A percentile compares a stretch with the other conserved stretches of the same genome.
Evolutionary conservation across 2,329 filamentous ascomycete species (phyloP).

Genomic region (Claviceps monticola): DNA sequence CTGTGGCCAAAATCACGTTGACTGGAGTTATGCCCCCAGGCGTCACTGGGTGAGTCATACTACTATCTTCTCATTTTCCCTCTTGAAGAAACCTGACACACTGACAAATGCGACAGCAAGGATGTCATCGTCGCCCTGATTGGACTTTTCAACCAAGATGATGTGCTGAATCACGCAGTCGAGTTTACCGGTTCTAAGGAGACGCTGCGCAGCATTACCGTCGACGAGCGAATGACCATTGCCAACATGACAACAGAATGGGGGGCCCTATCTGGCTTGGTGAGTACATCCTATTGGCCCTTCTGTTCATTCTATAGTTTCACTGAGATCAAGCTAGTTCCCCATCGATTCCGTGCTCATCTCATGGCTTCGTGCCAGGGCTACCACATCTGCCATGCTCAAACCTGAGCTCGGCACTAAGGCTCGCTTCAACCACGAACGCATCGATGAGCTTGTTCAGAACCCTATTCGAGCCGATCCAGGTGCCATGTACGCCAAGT

Average conservation of each 20-base stretch:
- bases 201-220: slow-evolving; percentile 56
- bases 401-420: slow-evolving; percentile 26
- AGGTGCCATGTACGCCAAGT: slow-evolving; percentile 70
- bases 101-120: slow-evolving; percentile 33
- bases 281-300: neutral
- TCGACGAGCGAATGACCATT: slow-evolving; percentile 64
- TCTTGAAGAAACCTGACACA: neutral
- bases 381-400: slow-evolving; percentile 53
- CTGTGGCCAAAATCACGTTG: slow-evolving; percentile 66
- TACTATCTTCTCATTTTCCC: neutral
- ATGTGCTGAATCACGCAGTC: slow-evolving; percentile 82
- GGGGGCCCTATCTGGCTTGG: slow-evolving; percentile 44
- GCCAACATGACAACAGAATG: slow-evolving; percentile 75
- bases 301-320: neutral
- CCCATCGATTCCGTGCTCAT: slow-evolving; percentile 63
- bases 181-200: slow-evolving; percentile 75
- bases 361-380: slow-evolving; percentile 64
- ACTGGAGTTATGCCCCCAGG: slow-evolving; percentile 62
- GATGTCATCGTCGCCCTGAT: slow-evolving; percentile 87
- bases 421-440: slow-evolving; percentile 55
- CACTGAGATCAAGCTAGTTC: slow-evolving; percentile 31
- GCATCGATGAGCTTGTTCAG: slow-evolving; percentile 57
- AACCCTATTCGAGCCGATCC: slow-evolving; percentile 58
- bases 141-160: slow-evolving; percentile 73
- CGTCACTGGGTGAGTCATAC: slow-evolving; percentile 27